Evolutionary conservation across 352 stramenopile genomes (phyloP), one percentile per base, ranked within the genome.

Genomic region (Phytopythium helicoides): DNA sequence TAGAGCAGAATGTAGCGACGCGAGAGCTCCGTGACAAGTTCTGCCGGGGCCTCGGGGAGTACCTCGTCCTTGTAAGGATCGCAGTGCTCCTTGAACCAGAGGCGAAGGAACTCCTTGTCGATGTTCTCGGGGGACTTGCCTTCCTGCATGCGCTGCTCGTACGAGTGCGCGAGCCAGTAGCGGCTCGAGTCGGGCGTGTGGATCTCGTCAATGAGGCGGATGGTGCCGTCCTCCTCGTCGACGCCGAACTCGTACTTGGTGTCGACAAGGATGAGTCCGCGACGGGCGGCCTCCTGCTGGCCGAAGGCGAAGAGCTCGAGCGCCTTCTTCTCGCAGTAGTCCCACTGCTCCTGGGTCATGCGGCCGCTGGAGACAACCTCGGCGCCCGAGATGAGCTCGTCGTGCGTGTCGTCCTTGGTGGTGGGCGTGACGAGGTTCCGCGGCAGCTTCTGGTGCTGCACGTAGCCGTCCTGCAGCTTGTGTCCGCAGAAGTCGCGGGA

Each of bases 71-170:
- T 97, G 85, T 99, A 99, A 36, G 97, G 97, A 74, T 99, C 97
- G 71, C 97, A 99, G 71, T 98, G 87, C 28, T 98, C 79, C 48
- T 86, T 81, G 76, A 98, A 99, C 97, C 97, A 99, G 35, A 98
- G 78, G 50, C 97, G 83, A 46, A 99, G 67, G 63, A 99, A 99
- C 76, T 99, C 97, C 83, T 99, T 99, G 76, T 99, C 97, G 57
- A 99, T 99, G 71, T 99, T 99, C 54, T 99, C 96, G 15, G 97
- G 97, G 49, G 97, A 96, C 47, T 91, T 69, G 6, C 89, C 91
- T 6, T 68, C 69, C 8, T 65, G 64, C 73, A 98, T 96, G 45
- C 89, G 76, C 58, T 90, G 64, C 39, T 96, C 76, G 64, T 98
- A 98, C 23, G 92, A 96, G 63, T 87, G 60, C 18, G 87, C 81